Evolutionary conservation across 1,284 basidiomycete genomes (phyloP).

Genomic region (Rhodofomes roseus): DNA sequence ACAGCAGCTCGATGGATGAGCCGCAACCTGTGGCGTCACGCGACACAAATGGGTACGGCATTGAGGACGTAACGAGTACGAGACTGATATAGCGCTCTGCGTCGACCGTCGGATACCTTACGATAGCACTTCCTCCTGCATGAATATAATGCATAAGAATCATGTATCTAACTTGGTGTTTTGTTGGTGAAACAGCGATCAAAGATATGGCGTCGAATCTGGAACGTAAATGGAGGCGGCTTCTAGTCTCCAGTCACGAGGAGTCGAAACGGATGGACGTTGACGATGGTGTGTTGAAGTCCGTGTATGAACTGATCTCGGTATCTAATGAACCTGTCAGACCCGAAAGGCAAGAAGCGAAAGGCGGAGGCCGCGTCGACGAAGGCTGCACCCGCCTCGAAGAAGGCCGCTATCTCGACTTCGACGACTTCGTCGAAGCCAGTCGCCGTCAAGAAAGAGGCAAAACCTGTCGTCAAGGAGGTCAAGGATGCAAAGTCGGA

Average conservation of each 20-base stretch:
- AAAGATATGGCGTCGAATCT: conserved; percentile 87
- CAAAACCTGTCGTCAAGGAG: conserved; percentile 30
- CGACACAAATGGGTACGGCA: neutral
- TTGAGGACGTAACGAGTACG: neutral
- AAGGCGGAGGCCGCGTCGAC: conserved; percentile 50
- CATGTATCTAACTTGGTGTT: conserved; percentile 68
- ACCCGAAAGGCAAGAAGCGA: conserved; percentile 67
- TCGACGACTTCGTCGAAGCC: conserved; percentile 32
- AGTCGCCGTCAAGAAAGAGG: conserved; percentile 34
- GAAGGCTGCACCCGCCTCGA: conserved; percentile 53
- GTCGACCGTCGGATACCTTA: neutral
- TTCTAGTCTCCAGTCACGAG: conserved; percentile 37
- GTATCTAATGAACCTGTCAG: conserved; percentile 29
- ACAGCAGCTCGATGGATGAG: neutral
- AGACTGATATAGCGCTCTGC: neutral
- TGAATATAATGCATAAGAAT: conserved; percentile 23
- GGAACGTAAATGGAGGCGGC: conserved; percentile 73
- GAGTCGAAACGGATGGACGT: conserved; percentile 41
- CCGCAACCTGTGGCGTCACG: neutral
- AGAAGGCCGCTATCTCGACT: conserved; percentile 56
- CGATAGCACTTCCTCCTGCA: neutral
- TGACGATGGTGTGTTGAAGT: conserved; percentile 73
- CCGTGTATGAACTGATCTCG: conserved; percentile 32
- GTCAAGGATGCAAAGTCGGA: conserved; percentile 78
- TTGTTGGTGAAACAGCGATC: conserved; percentile 56